Evolutionary conservation across 495 filamentous ascomycete species (phyloP).

Genomic region (Penicillium bovifimosum): DNA sequence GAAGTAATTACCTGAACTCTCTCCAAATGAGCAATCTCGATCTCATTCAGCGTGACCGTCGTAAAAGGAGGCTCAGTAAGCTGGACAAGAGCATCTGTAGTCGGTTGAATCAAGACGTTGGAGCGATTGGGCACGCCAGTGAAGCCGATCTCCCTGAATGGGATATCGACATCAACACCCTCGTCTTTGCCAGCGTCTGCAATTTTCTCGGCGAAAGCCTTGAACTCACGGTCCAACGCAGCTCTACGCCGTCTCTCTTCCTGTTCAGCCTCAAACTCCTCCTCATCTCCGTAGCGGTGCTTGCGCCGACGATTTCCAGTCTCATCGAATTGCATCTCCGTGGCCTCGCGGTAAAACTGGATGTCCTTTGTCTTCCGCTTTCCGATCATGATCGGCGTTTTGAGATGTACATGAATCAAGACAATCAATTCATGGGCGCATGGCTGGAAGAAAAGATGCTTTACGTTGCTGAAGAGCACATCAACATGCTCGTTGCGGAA

Average conservation of each 20-base stretch:
- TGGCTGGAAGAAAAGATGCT: constrained; percentile 98
- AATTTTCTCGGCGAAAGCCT: constrained; percentile 95
- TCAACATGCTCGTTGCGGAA: constrained; percentile 80
- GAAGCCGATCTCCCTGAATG: constrained; percentile 94
- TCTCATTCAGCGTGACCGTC: constrained; percentile 88
- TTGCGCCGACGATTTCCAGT: constrained; percentile 97
- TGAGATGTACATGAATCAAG: constrained; percentile 94
- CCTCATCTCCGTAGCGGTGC: constrained; percentile 97
- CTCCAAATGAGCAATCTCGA: constrained; percentile 94
- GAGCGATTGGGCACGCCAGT: constrained; percentile 92
- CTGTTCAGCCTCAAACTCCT: constrained; percentile 97
- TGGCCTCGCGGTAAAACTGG: constrained; percentile 97
- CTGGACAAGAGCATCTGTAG: constrained; percentile 96
- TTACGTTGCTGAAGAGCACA: constrained; percentile 96
- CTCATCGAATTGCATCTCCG: constrained; percentile 98
- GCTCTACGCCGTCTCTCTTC: constrained; percentile 88
- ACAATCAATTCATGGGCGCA: constrained; percentile 94
- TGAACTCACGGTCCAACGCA: constrained; percentile 91
- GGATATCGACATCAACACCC: constrained; percentile 88
- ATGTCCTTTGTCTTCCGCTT: constrained; percentile 99
- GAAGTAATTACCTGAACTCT: constrained; percentile 64
- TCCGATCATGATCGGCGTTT: constrained; percentile 96
- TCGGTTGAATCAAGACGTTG: constrained; percentile 91
- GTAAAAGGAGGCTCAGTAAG: constrained; percentile 95
- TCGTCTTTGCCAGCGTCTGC: constrained; percentile 81